Conservation (phyloP, 2,329 filamentous ascomycete species). For the Dactylonectria macrodidyma region DNA sequence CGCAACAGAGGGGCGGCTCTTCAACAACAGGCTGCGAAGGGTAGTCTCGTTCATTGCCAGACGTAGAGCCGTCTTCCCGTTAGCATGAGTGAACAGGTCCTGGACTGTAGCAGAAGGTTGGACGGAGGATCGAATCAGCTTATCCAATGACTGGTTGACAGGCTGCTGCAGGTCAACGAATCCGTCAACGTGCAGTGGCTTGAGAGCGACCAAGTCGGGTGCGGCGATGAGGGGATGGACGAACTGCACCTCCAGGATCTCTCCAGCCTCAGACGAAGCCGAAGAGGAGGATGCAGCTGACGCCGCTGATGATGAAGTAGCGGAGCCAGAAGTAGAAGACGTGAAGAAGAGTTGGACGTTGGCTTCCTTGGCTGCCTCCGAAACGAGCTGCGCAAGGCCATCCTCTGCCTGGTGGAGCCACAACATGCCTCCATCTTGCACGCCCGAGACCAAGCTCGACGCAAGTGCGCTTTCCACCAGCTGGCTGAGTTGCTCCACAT, state of each 20-base stretch:
- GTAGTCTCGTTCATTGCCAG: background rate
- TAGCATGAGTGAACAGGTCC: background rate
- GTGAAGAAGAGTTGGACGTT: conserved; percentile 6
- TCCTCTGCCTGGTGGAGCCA: conserved; percentile 1
- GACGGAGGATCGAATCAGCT: background rate
- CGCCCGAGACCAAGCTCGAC: background rate
- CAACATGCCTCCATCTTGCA: background rate
- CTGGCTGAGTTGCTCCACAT: background rate
- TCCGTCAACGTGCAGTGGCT: background rate
- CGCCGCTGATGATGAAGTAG: background rate
- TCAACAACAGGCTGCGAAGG: background rate
- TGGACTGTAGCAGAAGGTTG: background rate
- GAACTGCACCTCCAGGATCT: background rate
- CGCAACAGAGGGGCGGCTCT: background rate
- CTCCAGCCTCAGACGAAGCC: background rate
- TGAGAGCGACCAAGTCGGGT: background rate
- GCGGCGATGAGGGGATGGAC: conserved; percentile 5
- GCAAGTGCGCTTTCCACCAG: background rate
- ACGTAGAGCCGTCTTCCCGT: conserved; percentile 5
- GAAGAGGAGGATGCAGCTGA: background rate
- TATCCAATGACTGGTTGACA: background rate
- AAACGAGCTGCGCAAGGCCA: conserved; percentile 5
- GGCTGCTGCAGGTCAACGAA: background rate
- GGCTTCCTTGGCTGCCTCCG: conserved; percentile 2
- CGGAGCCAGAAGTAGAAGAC: background rate